Conservation (phyloP, 768 basidiomycete genomes). For the Lactarius sanguifluus region DNA sequence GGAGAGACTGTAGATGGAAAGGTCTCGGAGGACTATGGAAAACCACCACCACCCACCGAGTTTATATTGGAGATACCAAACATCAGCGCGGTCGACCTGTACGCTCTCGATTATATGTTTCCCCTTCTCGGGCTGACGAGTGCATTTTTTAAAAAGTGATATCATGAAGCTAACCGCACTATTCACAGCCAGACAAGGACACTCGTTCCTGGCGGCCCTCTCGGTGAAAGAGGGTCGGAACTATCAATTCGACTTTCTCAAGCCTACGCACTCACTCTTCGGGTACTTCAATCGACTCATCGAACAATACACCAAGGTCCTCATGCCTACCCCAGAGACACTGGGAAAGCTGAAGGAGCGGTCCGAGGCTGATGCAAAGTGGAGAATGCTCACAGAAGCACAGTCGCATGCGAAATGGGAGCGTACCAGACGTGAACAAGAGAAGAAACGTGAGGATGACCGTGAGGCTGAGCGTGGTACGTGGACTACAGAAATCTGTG, state of each 20-base stretch:
- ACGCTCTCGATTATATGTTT: constrained; percentile 39
- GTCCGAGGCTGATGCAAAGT: constrained; percentile 62
- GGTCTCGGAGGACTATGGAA: constrained; percentile 52
- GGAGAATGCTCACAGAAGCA: constrained; percentile 77
- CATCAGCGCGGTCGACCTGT: constrained; percentile 89
- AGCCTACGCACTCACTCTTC: constrained; percentile 94
- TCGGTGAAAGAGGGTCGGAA: constrained; percentile 90
- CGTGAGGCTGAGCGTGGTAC: constrained; percentile 85
- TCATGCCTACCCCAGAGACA: constrained; percentile 77
- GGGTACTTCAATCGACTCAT: constrained; percentile 97
- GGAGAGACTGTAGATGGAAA: constrained; percentile 18
- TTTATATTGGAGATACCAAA: constrained; percentile 87
- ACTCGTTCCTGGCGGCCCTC: constrained; percentile 79
- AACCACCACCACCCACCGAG: constrained; percentile 76
- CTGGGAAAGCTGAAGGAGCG: constrained; percentile 69
- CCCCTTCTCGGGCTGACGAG: constrained; percentile 1
- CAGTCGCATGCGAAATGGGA: constrained; percentile 87
- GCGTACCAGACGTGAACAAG: constrained; percentile 74
- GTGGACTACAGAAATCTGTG: constrained; percentile 36
- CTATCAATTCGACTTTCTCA: constrained; percentile 96
- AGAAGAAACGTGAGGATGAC: constrained; percentile 85
- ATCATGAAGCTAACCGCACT: constrained; percentile 95
- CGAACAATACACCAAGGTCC: constrained; percentile 90
- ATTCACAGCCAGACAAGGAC: constrained; percentile 90
- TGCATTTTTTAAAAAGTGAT: constrained; percentile 54